Conservation (phyloP, 2,329 filamentous ascomycete genomes). For the Penicillium sclerotigenum region DNA sequence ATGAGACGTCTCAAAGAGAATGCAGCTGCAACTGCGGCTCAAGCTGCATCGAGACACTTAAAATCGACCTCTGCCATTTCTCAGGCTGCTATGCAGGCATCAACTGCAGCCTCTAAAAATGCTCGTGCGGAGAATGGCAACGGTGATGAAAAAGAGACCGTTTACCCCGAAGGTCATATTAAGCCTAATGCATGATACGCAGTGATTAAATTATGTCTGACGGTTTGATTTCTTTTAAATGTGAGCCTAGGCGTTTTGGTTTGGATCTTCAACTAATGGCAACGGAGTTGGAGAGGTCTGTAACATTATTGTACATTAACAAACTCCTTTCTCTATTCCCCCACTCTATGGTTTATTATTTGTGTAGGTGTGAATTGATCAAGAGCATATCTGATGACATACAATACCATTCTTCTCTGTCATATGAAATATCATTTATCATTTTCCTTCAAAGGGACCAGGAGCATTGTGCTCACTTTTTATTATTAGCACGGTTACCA, state of each 20-base stretch:
- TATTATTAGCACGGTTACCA: not conserved
- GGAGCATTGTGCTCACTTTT: not conserved
- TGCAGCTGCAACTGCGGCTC: conserved; percentile 25
- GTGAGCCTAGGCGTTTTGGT: conserved; percentile 3
- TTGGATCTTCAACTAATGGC: conserved; percentile 1
- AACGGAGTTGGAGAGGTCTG: conserved; percentile 2
- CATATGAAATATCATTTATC: not conserved
- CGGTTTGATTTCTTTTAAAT: not conserved
- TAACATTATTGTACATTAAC: conserved; percentile 10
- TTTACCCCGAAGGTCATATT: not conserved
- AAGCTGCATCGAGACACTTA: conserved; percentile 13
- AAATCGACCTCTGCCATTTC: conserved; percentile 6
- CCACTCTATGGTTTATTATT: conserved; percentile 5
- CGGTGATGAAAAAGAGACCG: conserved; percentile 1
- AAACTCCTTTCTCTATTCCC: conserved; percentile 8
- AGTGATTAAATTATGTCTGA: not conserved
- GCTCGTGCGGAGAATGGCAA: conserved; percentile 1
- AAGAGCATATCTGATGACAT: not conserved
- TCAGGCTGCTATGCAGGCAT: conserved; percentile 9
- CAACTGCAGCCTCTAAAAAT: not conserved
- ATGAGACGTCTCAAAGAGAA: conserved; percentile 38
- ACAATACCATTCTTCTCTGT: conserved; percentile 5
- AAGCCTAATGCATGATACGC: not conserved
- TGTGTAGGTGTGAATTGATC: conserved; percentile 3
- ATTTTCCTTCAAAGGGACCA: not conserved